Evolutionary conservation across 2,329 filamentous ascomycete species (phyloP).

Genomic region (Colletotrichum musicola): DNA sequence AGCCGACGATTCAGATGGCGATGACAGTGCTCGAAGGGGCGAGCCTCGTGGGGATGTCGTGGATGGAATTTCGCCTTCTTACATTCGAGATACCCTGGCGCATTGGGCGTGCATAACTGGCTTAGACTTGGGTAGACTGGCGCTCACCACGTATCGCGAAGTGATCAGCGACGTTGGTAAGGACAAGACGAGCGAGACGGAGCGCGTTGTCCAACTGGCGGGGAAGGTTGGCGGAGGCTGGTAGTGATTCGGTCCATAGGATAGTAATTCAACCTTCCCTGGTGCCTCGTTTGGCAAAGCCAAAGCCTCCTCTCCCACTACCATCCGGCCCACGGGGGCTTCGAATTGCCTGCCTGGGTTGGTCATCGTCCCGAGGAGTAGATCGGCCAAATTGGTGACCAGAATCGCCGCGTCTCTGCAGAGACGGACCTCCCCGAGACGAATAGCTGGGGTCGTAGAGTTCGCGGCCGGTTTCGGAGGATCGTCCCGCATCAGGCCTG

Average conservation of each 20-base stretch:
- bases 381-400: conserved; percentile 54
- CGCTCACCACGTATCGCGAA: conserved; percentile 89
- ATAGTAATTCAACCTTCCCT: conserved; percentile 55
- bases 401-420: conserved; percentile 58
- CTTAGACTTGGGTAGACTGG: conserved; percentile 78
- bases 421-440: conserved; percentile 69
- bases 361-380: conserved; percentile 70
- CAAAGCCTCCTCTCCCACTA: conserved; percentile 82
- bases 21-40: conserved; percentile 44
- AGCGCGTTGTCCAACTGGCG: conserved; percentile 88
- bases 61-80: conserved; percentile 74
- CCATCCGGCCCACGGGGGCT: conserved; percentile 83
- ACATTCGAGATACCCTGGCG: conserved; percentile 76
- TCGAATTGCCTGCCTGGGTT: conserved; percentile 77
- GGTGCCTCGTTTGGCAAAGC: conserved; percentile 77
- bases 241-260: conserved; percentile 61
- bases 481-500: conserved; percentile 40
- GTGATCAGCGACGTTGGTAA: conserved; percentile 97
- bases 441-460: conserved; percentile 84
- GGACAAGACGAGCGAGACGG: conserved; percentile 74
- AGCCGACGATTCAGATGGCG: conserved; percentile 66
- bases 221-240: conserved; percentile 94
- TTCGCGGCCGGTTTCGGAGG: conserved; percentile 61
- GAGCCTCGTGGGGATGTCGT: conserved; percentile 58
- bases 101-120: conserved; percentile 83